Evolutionary conservation across 352 stramenopile genomes (phyloP), one percentile per base, ranked within the genome.

Genomic region (Halophytophthora batemanensis): DNA sequence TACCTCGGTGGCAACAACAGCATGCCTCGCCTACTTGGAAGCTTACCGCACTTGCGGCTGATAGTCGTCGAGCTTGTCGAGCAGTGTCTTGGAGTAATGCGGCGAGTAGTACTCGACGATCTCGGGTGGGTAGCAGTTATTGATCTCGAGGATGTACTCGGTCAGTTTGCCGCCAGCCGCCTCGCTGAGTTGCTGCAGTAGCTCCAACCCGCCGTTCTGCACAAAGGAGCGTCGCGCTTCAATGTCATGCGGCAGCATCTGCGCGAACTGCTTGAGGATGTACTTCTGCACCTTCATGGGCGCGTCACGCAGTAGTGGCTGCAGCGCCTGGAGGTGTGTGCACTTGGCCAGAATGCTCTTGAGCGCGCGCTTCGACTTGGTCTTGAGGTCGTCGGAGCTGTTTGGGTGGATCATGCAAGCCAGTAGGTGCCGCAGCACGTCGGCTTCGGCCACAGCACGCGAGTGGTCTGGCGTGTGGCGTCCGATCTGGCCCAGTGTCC

Each of bases 71-170:
- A 98, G 82, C 66, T 98, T 98, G 63, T 97, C 87, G 17, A 98
- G 71, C n/a, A 98, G 75, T 45, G 88, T 95, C 72, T 98, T 97
- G 50, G 87, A 96, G 71, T 98, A 98, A 59, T 97, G 96, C 22
- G 92, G 91, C 49, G 87, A 97, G 72, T 98, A 98, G 64, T 98
- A 98, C 69, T 98, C 90, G 43, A 98, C 93, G 45, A 98, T 96
- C 61, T 98, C 94, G 0, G 90, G 89, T 15, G 94, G 94, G 65
- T 98, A 98, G 69, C 91, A 98, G 45, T 90, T 96, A 78, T 98
- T 98, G 73, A 98, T 98, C 55, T 96, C 82, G 53, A 93, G 67
- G 53, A 98, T 98, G 69, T 96, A 97, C 62, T 98, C 91, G 6
- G 84, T 95, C 33, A 98, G 77, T 56, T 98, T 98, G n/a, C 90